phyloP scores from a whole-genome alignment of 371 early-diverging fungal species.

The Mucor mucedo region DNA sequence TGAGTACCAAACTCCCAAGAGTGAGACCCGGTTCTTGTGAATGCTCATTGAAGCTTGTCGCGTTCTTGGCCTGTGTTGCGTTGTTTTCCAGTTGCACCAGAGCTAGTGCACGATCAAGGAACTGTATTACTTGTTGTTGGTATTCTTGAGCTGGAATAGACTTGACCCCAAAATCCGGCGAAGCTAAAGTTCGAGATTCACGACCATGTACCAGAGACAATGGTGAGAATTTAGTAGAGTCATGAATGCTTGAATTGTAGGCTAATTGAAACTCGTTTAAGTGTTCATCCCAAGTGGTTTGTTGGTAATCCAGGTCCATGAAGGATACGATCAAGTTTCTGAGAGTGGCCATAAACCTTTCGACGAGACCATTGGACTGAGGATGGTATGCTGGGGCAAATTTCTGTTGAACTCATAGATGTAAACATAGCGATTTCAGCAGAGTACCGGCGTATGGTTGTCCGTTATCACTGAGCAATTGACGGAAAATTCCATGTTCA shows the following conservation, averaged over 20 bases:
- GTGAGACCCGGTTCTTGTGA: background rate
- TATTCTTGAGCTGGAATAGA: slow-evolving; percentile 12
- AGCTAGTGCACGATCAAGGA: slow-evolving; percentile 3
- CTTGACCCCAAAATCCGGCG: slow-evolving; percentile 15
- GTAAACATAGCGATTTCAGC: background rate
- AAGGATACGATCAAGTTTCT: too few species aligned
- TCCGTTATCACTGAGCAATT: slow-evolving; percentile 1
- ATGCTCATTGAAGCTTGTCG: slow-evolving; percentile 2
- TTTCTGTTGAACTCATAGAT: background rate
- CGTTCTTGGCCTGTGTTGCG: slow-evolving; percentile 5
- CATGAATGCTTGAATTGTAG: too few species aligned
- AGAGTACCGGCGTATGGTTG: background rate
- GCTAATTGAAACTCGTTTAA: too few species aligned
- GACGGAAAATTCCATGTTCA: background rate
- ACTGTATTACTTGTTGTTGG: background rate
- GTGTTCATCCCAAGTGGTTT: too few species aligned
- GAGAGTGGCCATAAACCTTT: too few species aligned
- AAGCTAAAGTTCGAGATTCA: slow-evolving; percentile 2
- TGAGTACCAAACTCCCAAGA: slow-evolving; percentile 7
- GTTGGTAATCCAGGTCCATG: too few species aligned
- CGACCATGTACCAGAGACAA: slow-evolving; percentile 10
- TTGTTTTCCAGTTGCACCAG: slow-evolving; percentile 11
- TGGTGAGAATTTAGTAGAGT: too few species aligned
- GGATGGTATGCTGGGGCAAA: slow-evolving; percentile 11
- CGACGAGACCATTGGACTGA: slow-evolving; percentile 10